These are phyloP conservation scores for Hypoxylon crocopeplum DNA, from an alignment of 495 filamentous ascomycete species.

Conservation along the genomic window DNA sequence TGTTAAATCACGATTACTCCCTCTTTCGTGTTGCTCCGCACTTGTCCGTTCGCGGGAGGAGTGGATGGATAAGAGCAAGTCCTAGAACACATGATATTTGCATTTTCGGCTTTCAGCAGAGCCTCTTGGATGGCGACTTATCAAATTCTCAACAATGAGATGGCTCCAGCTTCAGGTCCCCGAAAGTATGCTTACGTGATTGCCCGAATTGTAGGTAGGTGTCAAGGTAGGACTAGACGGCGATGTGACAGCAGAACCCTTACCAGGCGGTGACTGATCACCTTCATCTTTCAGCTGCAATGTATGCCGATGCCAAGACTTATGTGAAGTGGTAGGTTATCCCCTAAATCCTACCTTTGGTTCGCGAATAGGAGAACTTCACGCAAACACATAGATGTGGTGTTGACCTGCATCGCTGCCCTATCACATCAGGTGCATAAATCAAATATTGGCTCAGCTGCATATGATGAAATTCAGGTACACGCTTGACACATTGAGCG, in stretches of 20 bases:
- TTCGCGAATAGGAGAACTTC: constrained; percentile 9
- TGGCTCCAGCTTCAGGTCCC: constrained; percentile 6
- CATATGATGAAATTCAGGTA: constrained; percentile 7
- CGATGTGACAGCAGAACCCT: constrained; percentile 6
- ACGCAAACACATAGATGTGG: background rate
- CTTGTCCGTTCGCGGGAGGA: background rate
- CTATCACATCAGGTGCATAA: constrained; percentile 6
- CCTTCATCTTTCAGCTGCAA: constrained; percentile 3
- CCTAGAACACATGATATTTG: constrained; percentile 5
- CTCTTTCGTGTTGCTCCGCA: background rate
- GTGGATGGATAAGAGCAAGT: constrained; percentile 2
- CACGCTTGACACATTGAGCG: background rate
- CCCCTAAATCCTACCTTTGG: background rate
- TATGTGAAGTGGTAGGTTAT: constrained; percentile 8
- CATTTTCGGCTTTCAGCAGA: constrained; percentile 1
- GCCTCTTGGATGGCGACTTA: background rate
- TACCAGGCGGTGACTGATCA: background rate
- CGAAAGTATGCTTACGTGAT: constrained; percentile 3
- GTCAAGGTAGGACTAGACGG: background rate
- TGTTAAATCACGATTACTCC: background rate
- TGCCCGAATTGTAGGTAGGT: background rate
- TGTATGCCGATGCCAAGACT: constrained; percentile 7
- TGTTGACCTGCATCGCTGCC: constrained; percentile 14
- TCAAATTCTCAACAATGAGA: too few species aligned
- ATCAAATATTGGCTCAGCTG: constrained; percentile 10